Evolutionary conservation across 1,284 basidiomycete species (phyloP), one percentile per base, ranked within the genome.

Genomic region (Microstroma glucosiphilum): DNA sequence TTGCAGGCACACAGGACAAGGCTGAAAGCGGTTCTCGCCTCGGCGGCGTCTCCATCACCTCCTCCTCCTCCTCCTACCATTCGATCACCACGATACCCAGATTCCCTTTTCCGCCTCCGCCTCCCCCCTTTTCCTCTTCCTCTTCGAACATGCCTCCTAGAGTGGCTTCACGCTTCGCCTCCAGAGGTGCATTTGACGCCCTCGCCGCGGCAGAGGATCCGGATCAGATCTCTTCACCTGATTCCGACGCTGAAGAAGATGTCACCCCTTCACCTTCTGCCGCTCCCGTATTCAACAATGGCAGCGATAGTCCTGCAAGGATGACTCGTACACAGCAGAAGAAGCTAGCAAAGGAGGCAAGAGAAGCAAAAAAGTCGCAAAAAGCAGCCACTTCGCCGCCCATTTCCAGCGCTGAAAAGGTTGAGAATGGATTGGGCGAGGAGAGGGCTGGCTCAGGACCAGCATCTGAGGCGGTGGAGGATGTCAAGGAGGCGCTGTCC

Each of bases 101-200:
- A 37, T 37, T 48, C 43, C 43, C 21, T 21, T 48, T 21, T 12
- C 21, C 43, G 15, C 12, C 43, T 48, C 43, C 43, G 17, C 4
- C 43, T 48, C 15, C 43, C 12, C 43, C 43, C 41, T 43, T n/a
- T 43, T 21, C 43, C 43, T 12, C 12, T 17, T 21, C 17, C n/a
- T n/a, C n/a, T n/a, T 54, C 51, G 7, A 8, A 54, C 6, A 54
- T 54, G 51, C 51, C 59, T 59, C 58, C 56, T 57, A 19, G 56
- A 42, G 23, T 41, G 43, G 41, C 40, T 30, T 62, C 61, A 30
- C 48, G 61, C 37, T 62, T 61, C 51, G 61, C 61, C 40, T 62
- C 61, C 8, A 13, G 25, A n/a, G 59, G 60, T 42, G 57, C 58
- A 12, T 63, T 63, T 42, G 62, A 63, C 43, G 59, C 51, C 7